These are phyloP conservation scores for Suillus alpinus DNA, from an alignment of 768 basidiomycete genomes.

Conservation along the genomic window DNA sequence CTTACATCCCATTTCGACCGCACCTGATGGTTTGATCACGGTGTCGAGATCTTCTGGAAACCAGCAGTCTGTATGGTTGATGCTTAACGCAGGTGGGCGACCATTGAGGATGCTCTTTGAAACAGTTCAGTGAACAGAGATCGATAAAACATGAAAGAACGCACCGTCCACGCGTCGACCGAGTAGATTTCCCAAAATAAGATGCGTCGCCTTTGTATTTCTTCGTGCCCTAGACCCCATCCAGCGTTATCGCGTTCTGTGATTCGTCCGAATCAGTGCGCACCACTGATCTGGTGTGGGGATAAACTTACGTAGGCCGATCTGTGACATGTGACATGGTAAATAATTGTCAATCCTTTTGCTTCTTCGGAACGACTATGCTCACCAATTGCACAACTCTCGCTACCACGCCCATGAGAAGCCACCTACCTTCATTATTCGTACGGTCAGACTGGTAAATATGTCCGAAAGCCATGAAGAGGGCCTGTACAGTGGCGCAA, in stretches of 20 bases:
- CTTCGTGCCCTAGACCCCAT: slow-evolving; percentile 44
- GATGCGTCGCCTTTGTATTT: slow-evolving; percentile 43
- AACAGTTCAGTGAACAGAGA: not conserved
- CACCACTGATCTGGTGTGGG: not conserved
- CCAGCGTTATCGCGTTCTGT: slow-evolving; percentile 50
- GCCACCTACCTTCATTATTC: slow-evolving; percentile 46
- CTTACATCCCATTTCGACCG: slow-evolving; percentile 44
- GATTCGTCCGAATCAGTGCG: not conserved
- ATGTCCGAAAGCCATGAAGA: slow-evolving; percentile 43
- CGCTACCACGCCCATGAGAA: slow-evolving; percentile 43
- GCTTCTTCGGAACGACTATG: slow-evolving; percentile 1
- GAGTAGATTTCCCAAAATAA: slow-evolving; percentile 55
- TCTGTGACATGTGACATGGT: slow-evolving; percentile 34
- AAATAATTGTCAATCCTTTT: slow-evolving; percentile 6
- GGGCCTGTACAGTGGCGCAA: slow-evolving; percentile 44
- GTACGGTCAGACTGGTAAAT: slow-evolving; percentile 41
- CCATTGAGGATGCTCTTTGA: slow-evolving; percentile 47
- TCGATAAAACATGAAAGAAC: slow-evolving; percentile 14
- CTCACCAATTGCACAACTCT: slow-evolving; percentile 45
- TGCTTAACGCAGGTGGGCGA: slow-evolving; percentile 44
- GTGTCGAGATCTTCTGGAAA: slow-evolving; percentile 47
- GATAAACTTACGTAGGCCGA: slow-evolving; percentile 47
- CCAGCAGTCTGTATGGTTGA: slow-evolving; percentile 50
- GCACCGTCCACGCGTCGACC: slow-evolving; percentile 49
- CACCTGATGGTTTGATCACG: slow-evolving; percentile 29